Percentiles rank a stretch among this genome's conserved stretches.
Conservation (phyloP, 2,329 filamentous ascomycete species). For the Fusarium penzigii region DNA sequence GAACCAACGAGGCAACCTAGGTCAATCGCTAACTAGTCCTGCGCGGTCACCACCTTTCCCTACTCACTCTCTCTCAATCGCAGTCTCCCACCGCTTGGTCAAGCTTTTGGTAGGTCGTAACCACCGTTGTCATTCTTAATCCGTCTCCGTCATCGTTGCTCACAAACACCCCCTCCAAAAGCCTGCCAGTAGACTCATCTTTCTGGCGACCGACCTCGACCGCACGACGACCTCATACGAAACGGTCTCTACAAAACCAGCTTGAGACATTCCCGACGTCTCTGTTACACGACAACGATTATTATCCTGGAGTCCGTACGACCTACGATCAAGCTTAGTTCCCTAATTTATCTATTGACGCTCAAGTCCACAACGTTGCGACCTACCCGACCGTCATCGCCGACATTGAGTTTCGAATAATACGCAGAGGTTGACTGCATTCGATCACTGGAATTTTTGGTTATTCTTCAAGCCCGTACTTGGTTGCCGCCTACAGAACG, state of each 20-base stretch:
- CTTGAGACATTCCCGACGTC: background rate
- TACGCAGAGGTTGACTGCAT: background rate
- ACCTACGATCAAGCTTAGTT: background rate
- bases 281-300: constrained; percentile 24
- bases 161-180: constrained; percentile 14
- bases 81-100: constrained; percentile 14
- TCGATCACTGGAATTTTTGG: background rate
- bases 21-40: background rate
- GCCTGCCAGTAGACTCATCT: background rate
- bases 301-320: constrained; percentile 14
- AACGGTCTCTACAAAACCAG: constrained; percentile 3
- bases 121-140: constrained; percentile 23
- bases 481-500: constrained; percentile 5
- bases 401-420: background rate
- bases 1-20: constrained; percentile 2
- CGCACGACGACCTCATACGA: constrained; percentile 15
- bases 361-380: background rate
- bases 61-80: constrained; percentile 6
- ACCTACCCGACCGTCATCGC: background rate
- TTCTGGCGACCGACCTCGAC: constrained; percentile 22
- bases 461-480: background rate
- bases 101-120: constrained; percentile 27
- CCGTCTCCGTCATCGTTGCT: constrained; percentile 25
- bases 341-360: background rate
- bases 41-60: constrained; percentile 2